Base-by-base conservation (phyloP, 1,284 basidiomycete genomes). In the Naganishia sp. region DNA sequence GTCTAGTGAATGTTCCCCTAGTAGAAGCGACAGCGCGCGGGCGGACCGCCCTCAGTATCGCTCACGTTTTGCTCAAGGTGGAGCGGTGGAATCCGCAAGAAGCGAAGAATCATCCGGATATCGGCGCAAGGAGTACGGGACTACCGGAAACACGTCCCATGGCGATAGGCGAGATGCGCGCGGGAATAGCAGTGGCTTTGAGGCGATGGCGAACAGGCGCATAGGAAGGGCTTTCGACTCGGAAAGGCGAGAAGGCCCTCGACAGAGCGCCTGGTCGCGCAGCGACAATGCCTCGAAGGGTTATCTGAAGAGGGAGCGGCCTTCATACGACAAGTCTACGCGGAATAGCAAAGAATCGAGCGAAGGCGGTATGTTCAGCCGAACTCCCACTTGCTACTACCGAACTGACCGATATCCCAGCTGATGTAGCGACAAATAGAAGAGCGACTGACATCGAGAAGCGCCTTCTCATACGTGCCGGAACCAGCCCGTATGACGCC, bases 401-500 rank as follows among this genome's bases (percentile, higher is more conserved):
- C 11, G 18, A 6, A 21, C 21, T 49, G 47, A 23, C 5, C 6
- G 2, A 39, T 50, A 4, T 15, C 49, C 13, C 10, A 1, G 35
- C n/a, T 42, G 52, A 54, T 13, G 7, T 18, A 18, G 11, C 52
- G 15, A 54, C 31, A n/a, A 2, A 6, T 6, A 54, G 21, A 18
- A 35, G 41, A 54, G 18, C 52, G 6, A 21, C 21, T 21, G 32
- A 54, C 4, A 35, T 61, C 23, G 58, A 61, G 13, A 61, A 54
- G 11, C 41, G 61, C 11, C 61, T 63, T 32, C 61, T 50, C 32
- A 63, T 63, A 11, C 51, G 31, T 32, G 42, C 61, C 51, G 51
- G 52, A n/a, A 53, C 52, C 6, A 54, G 43, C 21, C 61, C 61
- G 32, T 63, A 63, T 23, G 52, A 63, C 28, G 45, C 61, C 39